A percentile compares a stretch with the other conserved stretches of the same genome.
phyloP scores from a whole-genome alignment of 352 stramenopile genomes.

The Phytophthora megakarya region DNA sequence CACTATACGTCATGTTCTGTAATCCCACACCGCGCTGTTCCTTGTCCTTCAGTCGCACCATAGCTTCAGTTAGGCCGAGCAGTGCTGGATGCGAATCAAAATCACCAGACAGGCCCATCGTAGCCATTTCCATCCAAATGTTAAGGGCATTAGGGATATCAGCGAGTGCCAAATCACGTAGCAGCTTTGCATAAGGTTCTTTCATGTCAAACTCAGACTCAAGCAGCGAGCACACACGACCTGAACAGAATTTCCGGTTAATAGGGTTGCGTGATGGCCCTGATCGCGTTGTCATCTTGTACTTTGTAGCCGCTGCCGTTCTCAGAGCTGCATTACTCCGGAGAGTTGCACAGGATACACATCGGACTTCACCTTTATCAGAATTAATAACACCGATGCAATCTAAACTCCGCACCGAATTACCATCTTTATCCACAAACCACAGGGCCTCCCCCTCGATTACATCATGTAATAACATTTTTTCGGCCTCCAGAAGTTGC shows the following conservation, averaged over 20 bases:
- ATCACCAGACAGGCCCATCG: constrained; percentile 63
- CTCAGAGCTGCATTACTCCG: constrained; percentile 59
- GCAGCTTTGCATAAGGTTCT: constrained; percentile 50
- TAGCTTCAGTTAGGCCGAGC: constrained; percentile 67
- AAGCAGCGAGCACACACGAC: constrained; percentile 53
- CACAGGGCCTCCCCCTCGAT: constrained; percentile 74
- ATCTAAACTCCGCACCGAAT: constrained; percentile 69
- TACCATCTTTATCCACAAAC: constrained; percentile 83
- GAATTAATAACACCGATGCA: constrained; percentile 57
- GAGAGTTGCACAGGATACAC: constrained; percentile 51
- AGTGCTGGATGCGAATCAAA: constrained; percentile 71
- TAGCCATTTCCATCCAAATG: constrained; percentile 67
- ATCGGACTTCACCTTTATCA: constrained; percentile 47
- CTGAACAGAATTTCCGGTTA: constrained; percentile 64
- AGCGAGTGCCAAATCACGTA: constrained; percentile 62
- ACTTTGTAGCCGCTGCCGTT: constrained; percentile 37
- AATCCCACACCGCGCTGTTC: constrained; percentile 71
- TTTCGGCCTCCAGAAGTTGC: constrained; percentile 56
- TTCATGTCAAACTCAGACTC: constrained; percentile 64
- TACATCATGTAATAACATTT: constrained; percentile 71
- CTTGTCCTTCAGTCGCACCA: constrained; percentile 81
- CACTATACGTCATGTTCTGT: constrained; percentile 83
- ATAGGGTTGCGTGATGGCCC: constrained; percentile 50
- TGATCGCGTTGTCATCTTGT: constrained; percentile 43
- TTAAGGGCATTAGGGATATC: constrained; percentile 55